Base-by-base conservation (phyloP, 495 filamentous ascomycete genomes). In the Penicillium taxi region DNA sequence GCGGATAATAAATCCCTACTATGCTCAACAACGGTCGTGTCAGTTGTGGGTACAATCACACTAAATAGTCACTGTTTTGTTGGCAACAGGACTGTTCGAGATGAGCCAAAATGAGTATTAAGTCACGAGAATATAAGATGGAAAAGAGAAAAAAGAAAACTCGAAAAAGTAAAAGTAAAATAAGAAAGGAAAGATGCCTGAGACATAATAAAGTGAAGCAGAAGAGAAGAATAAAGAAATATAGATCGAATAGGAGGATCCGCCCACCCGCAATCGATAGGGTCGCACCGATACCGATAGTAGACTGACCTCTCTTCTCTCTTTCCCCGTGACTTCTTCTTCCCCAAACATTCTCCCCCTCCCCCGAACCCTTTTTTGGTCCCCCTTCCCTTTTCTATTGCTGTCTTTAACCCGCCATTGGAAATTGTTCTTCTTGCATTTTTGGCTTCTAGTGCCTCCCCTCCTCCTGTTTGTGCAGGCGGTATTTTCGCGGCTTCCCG, bases 401-500 rank as follows among this genome's bases (percentile, higher is more conserved):
- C 6, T 23, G 9, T 34, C 32, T 32, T 43, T 23, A 25, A 32
- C 19, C 39, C 35, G 32, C 15, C 31, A 33, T 26, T 41, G 42
- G 15, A 13, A 32, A 5, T 22, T 14, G 8, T 22, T 13, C 26
- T 37, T 26, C 33, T n/a, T n/a, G n/a, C n/a, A n/a, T n/a, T n/a
- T n/a, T n/a, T n/a, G 11, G 6, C 27, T 14, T 19, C 20, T 30
- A 9, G 6, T 9, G 14, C 40, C 32, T 48, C 28, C 32, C 37
- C 13, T 30, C 30, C 47, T 48, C 53, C 46, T 50, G 37, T 51
- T 47, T 55, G 55, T 57, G 55, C 58, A 65, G 61, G 59, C 59
- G 63, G 63, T 67, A 58, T 65, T 31, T 27, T 24, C 13, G 54
- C 56, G 54, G 55, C 48, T 50, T 50, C 32, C 49, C 53, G 49